Evolutionary conservation across 805 yeast genomes (phyloP), one percentile per base, ranked within the genome.

Genomic region (Maudiozyma turicensis): DNA sequence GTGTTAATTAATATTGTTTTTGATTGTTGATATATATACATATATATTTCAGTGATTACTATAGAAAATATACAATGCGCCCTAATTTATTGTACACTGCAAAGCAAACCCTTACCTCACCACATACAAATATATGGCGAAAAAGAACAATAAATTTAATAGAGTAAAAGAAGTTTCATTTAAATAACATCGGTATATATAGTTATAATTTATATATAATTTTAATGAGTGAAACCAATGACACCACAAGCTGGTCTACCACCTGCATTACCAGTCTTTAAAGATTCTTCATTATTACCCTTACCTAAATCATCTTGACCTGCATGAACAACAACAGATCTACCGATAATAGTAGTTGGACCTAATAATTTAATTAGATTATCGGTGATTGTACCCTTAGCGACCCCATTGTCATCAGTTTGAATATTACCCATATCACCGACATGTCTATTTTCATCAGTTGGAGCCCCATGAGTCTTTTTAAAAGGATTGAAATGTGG

Each of bases 191-290:
- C n/a, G n/a, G n/a, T 20, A 20, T 20, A 3, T 20, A 20, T 20
- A 20, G 2, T 20, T 20, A 20, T 20, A 20, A n/a, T n/a, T n/a
- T 20, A 20, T 20, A 20, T 20, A 20, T 20, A 8, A 33, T 11
- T 38, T 28, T 39, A 48, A 42, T 49, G 57, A 52, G 67, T 51
- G 31, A 62, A 49, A 54, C 97, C 97, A 75, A 90, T 89, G 65
- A 90, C 96, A 76, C 98, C 98, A 76, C 98, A 90, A 56, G 98
- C 98, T 60, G 93, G 86, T 82, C 98, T 89, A 59, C 84, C 90
- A 70, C 98, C 98, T 52, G 98, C 97, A 67, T 90, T 88, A 76
- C 97, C 97, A 59, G 96, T 89, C 76, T 84, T 88, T 73, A 85
- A 78, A 55, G 95, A 86, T 71, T 87, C 96, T 52, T 86, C 82